Evolutionary conservation across 2,329 filamentous ascomycete species (phyloP).

Genomic region (Scleromitrula shiraiana): DNA sequence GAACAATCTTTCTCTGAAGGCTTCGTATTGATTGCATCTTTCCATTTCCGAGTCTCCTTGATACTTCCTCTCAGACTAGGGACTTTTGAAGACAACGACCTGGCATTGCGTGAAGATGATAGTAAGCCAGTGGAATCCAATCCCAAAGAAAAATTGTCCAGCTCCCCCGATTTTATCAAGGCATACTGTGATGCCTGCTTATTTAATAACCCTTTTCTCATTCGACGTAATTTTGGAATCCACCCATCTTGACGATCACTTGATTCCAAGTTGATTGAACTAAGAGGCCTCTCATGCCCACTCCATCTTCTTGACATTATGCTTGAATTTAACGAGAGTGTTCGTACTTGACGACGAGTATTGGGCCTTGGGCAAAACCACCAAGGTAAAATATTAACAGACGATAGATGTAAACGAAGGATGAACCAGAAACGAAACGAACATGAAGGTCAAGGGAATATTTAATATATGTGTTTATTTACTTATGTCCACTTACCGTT

Average conservation of each 20-base stretch:
- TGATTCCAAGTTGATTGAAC: background rate
- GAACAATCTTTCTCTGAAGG: no score
- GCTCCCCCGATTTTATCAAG: background rate
- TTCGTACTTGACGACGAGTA: background rate
- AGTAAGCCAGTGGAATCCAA: background rate
- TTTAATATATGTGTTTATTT: background rate
- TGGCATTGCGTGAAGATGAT: background rate
- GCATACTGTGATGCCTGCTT: background rate
- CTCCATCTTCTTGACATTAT: background rate
- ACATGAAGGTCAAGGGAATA: background rate
- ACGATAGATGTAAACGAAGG: background rate
- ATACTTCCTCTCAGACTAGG: background rate
- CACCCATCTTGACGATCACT: background rate
- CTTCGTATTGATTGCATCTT: no score
- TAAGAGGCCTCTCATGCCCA: background rate
- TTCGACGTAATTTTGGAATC: background rate
- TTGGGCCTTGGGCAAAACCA: background rate
- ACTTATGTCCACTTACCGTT: background rate
- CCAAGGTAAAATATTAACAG: background rate
- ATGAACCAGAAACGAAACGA: background rate
- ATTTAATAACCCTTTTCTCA: background rate
- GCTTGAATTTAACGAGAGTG: background rate
- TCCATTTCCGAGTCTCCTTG: no score
- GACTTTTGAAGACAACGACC: background rate
- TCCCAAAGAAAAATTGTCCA: background rate